Evolutionary conservation across 257 asterid species (phyloP).

Genomic region (Lavandula angustifolia): DNA sequence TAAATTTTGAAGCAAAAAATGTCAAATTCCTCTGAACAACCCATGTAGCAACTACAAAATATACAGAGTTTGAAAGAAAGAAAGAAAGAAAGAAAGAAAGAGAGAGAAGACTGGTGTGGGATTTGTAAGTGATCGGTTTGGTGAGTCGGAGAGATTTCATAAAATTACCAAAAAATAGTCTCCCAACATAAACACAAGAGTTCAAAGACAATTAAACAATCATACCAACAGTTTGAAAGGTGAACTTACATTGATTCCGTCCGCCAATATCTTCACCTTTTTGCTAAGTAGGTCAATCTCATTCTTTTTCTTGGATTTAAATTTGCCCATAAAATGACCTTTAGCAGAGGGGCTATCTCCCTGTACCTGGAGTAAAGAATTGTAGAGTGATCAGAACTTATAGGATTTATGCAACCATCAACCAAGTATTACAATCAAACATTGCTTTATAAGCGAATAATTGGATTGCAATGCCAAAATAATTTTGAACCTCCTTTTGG

Average conservation of each 20-base stretch:
- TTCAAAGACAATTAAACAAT: background rate
- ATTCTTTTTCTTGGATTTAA: conserved; percentile 71
- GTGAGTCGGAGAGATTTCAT: background rate
- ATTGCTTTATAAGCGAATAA: background rate
- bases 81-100: too few relatives aligned
- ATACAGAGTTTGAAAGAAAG: background rate
- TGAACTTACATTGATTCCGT: conserved; percentile 73
- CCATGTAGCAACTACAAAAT: conserved; percentile 9
- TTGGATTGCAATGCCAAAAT: conserved; percentile 4
- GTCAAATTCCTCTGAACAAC: conserved; percentile 15
- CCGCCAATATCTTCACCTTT: conserved; percentile 83
- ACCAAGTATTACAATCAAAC: conserved; percentile 7
- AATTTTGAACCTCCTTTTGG: conserved; percentile 58
- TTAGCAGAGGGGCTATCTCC: conserved; percentile 56
- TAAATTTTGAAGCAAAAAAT: conserved; percentile 35
- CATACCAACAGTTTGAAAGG: conserved; percentile 20
- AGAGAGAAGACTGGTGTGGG: too few relatives aligned
- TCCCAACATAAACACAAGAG: background rate
- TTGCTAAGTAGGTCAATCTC: conserved; percentile 64
- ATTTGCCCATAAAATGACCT: conserved; percentile 59
- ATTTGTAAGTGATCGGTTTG: background rate
- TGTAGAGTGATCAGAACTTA: conserved; percentile 20
- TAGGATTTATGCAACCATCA: background rate
- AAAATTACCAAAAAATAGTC: background rate
- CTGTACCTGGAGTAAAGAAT: conserved; percentile 46